A percentile compares a stretch with the other conserved stretches of the same genome.
Evolutionary conservation across 2,329 filamentous ascomycete species (phyloP).

Genomic region (Ceratocystis albifundus): DNA sequence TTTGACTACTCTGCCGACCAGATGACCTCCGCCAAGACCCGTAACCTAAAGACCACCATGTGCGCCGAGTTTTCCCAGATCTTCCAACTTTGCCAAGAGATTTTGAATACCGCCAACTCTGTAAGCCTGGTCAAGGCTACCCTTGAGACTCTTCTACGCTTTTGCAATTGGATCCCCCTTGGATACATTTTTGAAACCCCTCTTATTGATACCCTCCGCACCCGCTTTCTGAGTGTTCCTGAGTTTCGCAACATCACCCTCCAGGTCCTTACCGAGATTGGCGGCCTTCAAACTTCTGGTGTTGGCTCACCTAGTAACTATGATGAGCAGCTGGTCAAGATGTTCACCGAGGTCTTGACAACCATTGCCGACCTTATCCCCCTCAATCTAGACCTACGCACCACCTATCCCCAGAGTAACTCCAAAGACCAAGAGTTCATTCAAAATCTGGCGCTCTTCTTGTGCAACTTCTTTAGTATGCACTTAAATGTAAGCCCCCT

Average conservation of each 20-base stretch:
- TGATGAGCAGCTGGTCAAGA: constrained; percentile 89
- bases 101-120: constrained; percentile 80
- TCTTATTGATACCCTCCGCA: constrained; percentile 87
- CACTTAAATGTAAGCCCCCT: constrained; percentile 59
- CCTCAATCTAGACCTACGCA: constrained; percentile 76
- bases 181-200: constrained; percentile 98
- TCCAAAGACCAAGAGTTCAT: constrained; percentile 94
- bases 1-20: constrained; percentile 98
- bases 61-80: constrained; percentile 97
- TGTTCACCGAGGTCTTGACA: constrained; percentile 95
- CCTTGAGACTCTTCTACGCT: constrained; percentile 84
- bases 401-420: constrained; percentile 84
- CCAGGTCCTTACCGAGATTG: constrained; percentile 95
- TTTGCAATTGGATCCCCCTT: constrained; percentile 97
- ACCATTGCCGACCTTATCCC: constrained; percentile 91
- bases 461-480: constrained; percentile 93
- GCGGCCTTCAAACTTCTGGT: constrained; percentile 72
- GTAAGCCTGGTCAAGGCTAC: constrained; percentile 90
- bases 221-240: constrained; percentile 80
- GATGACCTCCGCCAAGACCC: constrained; percentile 97
- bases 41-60: constrained; percentile 96
- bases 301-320: constrained; percentile 59
- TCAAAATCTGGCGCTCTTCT: constrained; percentile 87
- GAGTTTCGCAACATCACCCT: constrained; percentile 95
- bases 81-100: constrained; percentile 93